Evolutionary conservation across 73 alveolate species (phyloP).

Genomic region (Uronychia binucleata): DNA sequence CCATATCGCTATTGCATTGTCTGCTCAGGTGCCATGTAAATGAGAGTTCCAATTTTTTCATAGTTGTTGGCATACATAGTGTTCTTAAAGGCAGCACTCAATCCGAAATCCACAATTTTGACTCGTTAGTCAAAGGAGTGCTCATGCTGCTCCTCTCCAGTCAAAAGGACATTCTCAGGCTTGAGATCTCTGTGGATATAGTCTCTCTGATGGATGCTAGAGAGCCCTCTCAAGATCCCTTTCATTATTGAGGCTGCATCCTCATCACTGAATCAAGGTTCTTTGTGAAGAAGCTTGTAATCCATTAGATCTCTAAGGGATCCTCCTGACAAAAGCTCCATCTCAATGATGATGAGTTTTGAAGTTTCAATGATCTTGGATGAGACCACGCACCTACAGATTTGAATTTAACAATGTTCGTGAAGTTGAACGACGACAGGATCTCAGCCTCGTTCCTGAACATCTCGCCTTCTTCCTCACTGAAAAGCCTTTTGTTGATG

Average conservation of each 20-base stretch:
- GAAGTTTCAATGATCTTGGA: constrained; percentile 65
- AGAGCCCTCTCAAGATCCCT: constrained; percentile 26
- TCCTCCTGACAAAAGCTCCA: constrained; percentile 88
- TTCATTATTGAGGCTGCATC: neutral
- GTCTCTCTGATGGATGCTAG: constrained; percentile 47
- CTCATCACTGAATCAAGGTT: neutral
- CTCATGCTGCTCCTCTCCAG: neutral
- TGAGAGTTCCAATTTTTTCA: constrained; percentile 51
- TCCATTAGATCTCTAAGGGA: constrained; percentile 24
- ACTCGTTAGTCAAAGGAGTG: neutral
- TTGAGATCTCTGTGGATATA: constrained; percentile 64
- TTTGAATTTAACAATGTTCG: constrained; percentile 89
- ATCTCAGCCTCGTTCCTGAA: constrained; percentile 43
- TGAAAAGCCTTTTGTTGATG: constrained; percentile 21
- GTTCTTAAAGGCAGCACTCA: constrained; percentile 34
- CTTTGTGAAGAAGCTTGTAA: constrained; percentile 27
- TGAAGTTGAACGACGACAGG: constrained; percentile 68
- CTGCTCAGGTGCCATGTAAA: constrained; percentile 67
- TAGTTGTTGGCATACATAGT: constrained; percentile 3
- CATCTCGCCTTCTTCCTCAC: constrained; percentile 14
- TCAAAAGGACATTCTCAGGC: constrained; percentile 61
- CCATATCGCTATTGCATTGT: constrained; percentile 28
- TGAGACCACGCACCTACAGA: constrained; percentile 46
- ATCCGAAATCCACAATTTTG: constrained; percentile 52
- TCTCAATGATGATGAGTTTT: constrained; percentile 67